phyloP scores from a whole-genome alignment of 2,329 filamentous ascomycete species.

The Venturia oleaginea region DNA sequence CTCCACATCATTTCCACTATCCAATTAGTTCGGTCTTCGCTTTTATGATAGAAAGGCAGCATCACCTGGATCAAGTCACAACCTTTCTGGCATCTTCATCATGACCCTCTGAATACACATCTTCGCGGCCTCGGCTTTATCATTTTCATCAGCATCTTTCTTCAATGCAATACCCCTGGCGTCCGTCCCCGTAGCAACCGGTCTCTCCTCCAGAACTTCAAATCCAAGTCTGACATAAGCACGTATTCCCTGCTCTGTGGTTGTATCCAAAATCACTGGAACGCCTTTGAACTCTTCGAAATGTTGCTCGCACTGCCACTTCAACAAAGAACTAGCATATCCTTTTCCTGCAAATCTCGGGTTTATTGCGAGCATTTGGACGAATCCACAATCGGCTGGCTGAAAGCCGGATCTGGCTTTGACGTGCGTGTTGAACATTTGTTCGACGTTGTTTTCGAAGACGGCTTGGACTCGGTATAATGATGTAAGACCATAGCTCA shows the following conservation, averaged over 20 bases:
- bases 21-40: too few relatives aligned
- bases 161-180: not conserved
- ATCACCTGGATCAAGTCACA: too few relatives aligned
- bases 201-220: not conserved
- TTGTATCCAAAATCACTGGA: slow-evolving; percentile 11
- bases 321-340: not conserved
- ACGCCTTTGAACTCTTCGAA: not conserved
- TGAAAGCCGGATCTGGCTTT: not conserved
- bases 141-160: not conserved
- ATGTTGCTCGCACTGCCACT: not conserved
- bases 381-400: slow-evolving; percentile 4
- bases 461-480: not conserved
- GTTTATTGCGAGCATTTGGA: slow-evolving; percentile 9
- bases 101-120: slow-evolving; percentile 5
- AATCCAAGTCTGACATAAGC: slow-evolving; percentile 2
- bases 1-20: too few relatives aligned
- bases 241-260: slow-evolving; percentile 6
- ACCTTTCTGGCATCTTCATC: slow-evolving; percentile 11
- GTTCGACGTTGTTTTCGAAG: slow-evolving; percentile 2
- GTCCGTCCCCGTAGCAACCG: slow-evolving; percentile 5
- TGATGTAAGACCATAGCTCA: not conserved
- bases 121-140: not conserved
- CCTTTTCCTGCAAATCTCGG: not conserved
- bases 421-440: slow-evolving; percentile 1
- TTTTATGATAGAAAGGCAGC: too few relatives aligned